Evolutionary conservation across 2,329 filamentous ascomycete genomes (phyloP), one percentile per base, ranked within the genome.

Genomic region (Penicillium sp.): DNA sequence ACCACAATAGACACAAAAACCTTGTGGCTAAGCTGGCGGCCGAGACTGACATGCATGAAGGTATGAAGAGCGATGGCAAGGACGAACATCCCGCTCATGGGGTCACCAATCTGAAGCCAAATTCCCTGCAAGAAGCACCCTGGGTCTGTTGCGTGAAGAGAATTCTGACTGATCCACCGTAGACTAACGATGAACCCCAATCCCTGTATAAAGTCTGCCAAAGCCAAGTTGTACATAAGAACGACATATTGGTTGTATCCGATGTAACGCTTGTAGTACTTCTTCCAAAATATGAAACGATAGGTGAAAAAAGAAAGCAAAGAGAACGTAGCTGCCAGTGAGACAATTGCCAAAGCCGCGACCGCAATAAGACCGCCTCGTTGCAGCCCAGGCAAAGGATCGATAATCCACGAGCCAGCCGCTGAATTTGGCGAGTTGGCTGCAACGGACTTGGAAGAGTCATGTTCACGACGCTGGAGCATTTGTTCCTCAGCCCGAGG

Each of bases 41-140:
- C 74, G 48, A 70, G 68, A 6, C 75, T 69, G 9, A 79, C 69
- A 16, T 71, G 69, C 50, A 75, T 52, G 63, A 74, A 78, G 0
- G 77, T 79, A 51, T 79, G 76, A 18, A 78, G 56, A 2, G 76
- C 76, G 55, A 79, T 79, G 6, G 74, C 71, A 5, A 79, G 63
- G 27, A 79, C 72, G 61, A 79, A 77, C 54, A 79, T 65, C 4
- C 76, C 75, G 55, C 73, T 74, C 24, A 73, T 67, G 8, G 78
- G 69, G 58, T 79, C 76, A 14, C 77, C 77, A 43, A 78, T 71
- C 41, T 79, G 75, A 3, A 79, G 55, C 44, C 77, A 74, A 69
- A 75, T 75, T 1, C 69, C 77, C 54, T 80, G 77, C 9, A 74
- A 58, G 53, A 75, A 74, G 56, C 77, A 80, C 2, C 72, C 67